A percentile compares a stretch with the other conserved stretches of the same genome.
Conservation (phyloP, 805 yeast species). For the Ogataea thermomethanolica region DNA sequence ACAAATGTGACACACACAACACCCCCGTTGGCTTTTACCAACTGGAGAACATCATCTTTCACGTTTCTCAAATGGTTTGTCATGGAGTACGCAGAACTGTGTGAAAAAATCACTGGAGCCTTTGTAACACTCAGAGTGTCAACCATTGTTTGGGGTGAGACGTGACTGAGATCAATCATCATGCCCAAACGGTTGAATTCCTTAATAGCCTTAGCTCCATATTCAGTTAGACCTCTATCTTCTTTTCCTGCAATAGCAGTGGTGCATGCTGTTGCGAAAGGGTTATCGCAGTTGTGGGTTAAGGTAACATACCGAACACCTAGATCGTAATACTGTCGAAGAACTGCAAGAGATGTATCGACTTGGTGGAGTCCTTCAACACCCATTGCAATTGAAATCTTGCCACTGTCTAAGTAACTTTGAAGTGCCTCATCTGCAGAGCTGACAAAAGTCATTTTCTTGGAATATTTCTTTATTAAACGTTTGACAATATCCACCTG, state of each 20-base stretch:
- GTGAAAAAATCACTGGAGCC: conserved; percentile 50
- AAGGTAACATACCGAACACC: conserved; percentile 53
- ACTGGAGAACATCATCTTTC: conserved; percentile 42
- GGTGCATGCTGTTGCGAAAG: conserved; percentile 54
- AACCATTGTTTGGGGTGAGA: conserved; percentile 45
- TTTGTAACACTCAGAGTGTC: conserved; percentile 39
- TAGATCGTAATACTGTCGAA: conserved; percentile 45
- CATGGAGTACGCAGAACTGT: conserved; percentile 42
- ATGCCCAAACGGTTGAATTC: conserved; percentile 54
- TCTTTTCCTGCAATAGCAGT: conserved; percentile 43
- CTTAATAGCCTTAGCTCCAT: conserved; percentile 38
- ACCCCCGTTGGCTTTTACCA: conserved; percentile 42
- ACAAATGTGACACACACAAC: conserved; percentile 48
- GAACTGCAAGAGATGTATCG: conserved; percentile 46
- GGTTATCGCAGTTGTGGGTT: conserved; percentile 56
- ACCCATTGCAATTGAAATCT: conserved; percentile 48
- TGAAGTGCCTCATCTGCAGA: conserved; percentile 40
- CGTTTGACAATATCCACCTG: conserved; percentile 50
- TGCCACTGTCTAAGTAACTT: conserved; percentile 28
- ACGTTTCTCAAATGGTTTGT: conserved; percentile 45
- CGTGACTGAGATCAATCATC: conserved; percentile 52
- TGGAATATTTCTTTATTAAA: conserved; percentile 39
- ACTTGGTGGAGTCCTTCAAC: conserved; percentile 54
- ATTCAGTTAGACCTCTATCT: conserved; percentile 43
- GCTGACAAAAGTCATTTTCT: conserved; percentile 38